phyloP scores from a whole-genome alignment of 352 stramenopile species.

The Lagenidium giganteum region DNA sequence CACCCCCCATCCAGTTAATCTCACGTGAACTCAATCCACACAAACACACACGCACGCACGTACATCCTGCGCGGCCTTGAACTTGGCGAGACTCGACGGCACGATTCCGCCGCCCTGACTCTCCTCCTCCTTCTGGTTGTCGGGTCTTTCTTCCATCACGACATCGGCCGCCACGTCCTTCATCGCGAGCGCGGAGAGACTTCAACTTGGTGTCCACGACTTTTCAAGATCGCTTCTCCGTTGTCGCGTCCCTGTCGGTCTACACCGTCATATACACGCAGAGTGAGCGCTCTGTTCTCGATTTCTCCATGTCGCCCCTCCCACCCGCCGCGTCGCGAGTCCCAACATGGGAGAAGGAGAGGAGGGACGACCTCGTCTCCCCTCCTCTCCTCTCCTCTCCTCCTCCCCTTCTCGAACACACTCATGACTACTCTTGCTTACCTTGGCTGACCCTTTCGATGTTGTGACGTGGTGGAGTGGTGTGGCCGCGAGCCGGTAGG shows the following conservation, averaged over 20 bases:
- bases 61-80: constrained; percentile 56
- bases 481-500: too few relatives aligned
- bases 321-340: not conserved
- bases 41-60: constrained; percentile 1
- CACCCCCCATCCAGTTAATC: constrained; percentile 1
- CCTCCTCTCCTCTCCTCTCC: not conserved
- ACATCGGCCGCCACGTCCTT: constrained; percentile 1
- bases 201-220: too few relatives aligned
- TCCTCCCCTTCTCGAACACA: not conserved
- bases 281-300: not conserved
- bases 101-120: not conserved
- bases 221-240: too few relatives aligned
- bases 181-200: too few relatives aligned
- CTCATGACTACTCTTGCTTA: too few relatives aligned
- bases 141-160: not conserved
- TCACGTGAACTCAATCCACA: not conserved
- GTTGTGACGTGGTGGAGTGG: too few relatives aligned
- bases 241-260: too few relatives aligned
- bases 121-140: not conserved
- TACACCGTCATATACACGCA: not conserved
- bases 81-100: constrained; percentile 30
- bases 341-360: constrained; percentile 1
- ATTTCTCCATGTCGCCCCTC: constrained; percentile 3
- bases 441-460: too few relatives aligned
- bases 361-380: constrained; percentile 8